Conservation (phyloP, 2,329 filamentous ascomycete genomes). For the Apiospora arundinis region DNA sequence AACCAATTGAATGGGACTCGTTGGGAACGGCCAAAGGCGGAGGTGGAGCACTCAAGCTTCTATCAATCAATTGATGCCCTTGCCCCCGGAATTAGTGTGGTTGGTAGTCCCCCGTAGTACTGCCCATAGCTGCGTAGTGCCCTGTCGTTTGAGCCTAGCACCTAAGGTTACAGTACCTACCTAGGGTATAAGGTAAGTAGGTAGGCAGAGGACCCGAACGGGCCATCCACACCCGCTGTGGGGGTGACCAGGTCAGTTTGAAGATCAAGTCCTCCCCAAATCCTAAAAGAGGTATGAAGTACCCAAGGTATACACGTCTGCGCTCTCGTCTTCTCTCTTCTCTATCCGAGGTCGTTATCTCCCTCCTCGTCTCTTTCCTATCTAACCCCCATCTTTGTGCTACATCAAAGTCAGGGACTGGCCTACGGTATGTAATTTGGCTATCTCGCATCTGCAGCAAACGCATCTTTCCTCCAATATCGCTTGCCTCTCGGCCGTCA, state of each 20-base stretch:
- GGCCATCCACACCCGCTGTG: slow-evolving; percentile 1
- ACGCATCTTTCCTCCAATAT: background rate
- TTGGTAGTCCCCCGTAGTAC: no score
- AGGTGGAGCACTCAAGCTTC: slow-evolving; percentile 10
- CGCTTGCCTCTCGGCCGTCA: background rate
- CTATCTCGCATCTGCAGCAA: background rate
- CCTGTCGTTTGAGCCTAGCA: background rate
- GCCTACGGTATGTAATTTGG: background rate
- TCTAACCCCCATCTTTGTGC: no score
- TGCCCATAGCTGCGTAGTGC: background rate
- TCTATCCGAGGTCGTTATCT: background rate
- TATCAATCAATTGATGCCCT: background rate
- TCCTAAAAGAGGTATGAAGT: no score
- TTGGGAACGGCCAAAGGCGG: slow-evolving; percentile 5
- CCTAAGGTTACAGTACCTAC: no score
- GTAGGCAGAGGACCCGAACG: background rate
- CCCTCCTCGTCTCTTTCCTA: background rate
- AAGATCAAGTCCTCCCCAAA: background rate
- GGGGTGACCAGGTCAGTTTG: background rate
- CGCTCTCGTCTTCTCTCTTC: background rate
- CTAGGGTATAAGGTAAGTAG: no score
- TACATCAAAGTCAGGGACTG: no score
- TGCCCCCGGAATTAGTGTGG: background rate
- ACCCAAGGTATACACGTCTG: no score
- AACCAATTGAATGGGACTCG: background rate